Base-by-base conservation (phyloP, 192 early-diverging fungal species). In the Coemansia reversa region DNA sequence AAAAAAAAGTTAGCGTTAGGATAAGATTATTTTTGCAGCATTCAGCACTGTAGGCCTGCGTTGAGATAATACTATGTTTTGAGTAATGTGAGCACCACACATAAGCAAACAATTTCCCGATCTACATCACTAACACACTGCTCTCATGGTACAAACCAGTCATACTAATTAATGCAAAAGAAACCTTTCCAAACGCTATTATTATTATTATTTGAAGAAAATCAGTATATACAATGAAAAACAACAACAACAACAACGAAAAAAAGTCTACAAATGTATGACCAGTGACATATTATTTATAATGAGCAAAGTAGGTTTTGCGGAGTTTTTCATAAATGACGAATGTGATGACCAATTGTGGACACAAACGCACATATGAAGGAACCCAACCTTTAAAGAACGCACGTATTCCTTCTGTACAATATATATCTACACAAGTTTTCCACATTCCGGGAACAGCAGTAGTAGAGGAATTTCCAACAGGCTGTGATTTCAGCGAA, bases 331-430 rank as follows among this genome's bases (percentile, higher is more conserved):
- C 93, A 42, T 92, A 76, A 12, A 92, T 86, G 63, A 92, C 79
- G 76, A 94, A 92, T 0, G 93, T 93, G 28, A 92, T 85, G 33
- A 92, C 88, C 49, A 90, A 90, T 59, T 94, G 93, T 19, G 93
- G 93, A 7, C 87, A 90, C 6, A 93, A 65, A 28, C 93, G 86
- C 45, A 89, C 67, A 62, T 90, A 94, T 4, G 89, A 84, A 27
- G 93, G 91, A 42, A 90, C 63, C 91, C 91, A 93, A 56, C 93
- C 93, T 70, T 91, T 92, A 74, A 92, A 94, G 33, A 94, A 74
- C 7, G 88, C 88, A 5, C 63, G 42, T 7, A 84, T 28, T 2
- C 93, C 93, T 82, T 94, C 93, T 7, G 55, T 45, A 54, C 76
- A 77, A 52, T 89, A 84, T 14, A 80, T 71, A 2, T n/a, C 22